Conservation (phyloP, 202 grass and related monocot species). For the Musa balbisiana region DNA sequence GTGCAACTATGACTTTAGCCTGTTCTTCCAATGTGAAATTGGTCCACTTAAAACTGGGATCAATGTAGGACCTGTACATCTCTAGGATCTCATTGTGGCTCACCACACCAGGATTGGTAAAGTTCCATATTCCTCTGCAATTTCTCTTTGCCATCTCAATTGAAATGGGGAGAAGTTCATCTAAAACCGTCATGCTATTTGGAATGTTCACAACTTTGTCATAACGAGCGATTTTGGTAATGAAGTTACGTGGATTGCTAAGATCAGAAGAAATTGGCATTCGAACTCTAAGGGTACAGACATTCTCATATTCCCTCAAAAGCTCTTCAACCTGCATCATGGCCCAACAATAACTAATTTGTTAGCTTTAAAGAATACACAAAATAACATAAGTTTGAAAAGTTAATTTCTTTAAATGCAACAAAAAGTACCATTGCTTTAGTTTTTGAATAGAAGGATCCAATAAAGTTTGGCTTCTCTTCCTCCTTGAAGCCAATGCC, state of each 20-base stretch:
- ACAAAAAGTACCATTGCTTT: conserved; percentile 12
- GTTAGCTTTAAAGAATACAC: neutral
- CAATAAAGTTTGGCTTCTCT: conserved; percentile 13
- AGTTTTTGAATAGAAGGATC: conserved; percentile 18
- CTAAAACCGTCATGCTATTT: conserved; percentile 20
- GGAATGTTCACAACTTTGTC: conserved; percentile 22
- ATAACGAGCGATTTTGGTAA: conserved; percentile 19
- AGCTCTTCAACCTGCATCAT: conserved; percentile 24
- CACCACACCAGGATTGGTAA: conserved; percentile 19
- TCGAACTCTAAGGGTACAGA: conserved; percentile 16
- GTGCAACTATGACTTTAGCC: conserved; percentile 19
- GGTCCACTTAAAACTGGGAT: conserved; percentile 9
- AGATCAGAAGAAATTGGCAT: conserved; percentile 22
- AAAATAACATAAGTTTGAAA: neutral
- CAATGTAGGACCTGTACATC: conserved; percentile 16
- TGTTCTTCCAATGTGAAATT: conserved; percentile 18
- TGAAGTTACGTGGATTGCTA: conserved; percentile 16
- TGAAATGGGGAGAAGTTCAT: conserved; percentile 20
- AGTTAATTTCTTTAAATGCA: neutral
- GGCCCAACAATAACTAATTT: neutral
- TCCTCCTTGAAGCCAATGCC: conserved; percentile 24
- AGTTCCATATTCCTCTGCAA: conserved; percentile 25
- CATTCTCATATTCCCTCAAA: conserved; percentile 23
- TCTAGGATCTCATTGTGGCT: conserved; percentile 21
- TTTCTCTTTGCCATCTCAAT: conserved; percentile 24